Evolutionary conservation across 164 flowering plant species (phyloP).

Genomic region (Warburgia ugandensis): DNA sequence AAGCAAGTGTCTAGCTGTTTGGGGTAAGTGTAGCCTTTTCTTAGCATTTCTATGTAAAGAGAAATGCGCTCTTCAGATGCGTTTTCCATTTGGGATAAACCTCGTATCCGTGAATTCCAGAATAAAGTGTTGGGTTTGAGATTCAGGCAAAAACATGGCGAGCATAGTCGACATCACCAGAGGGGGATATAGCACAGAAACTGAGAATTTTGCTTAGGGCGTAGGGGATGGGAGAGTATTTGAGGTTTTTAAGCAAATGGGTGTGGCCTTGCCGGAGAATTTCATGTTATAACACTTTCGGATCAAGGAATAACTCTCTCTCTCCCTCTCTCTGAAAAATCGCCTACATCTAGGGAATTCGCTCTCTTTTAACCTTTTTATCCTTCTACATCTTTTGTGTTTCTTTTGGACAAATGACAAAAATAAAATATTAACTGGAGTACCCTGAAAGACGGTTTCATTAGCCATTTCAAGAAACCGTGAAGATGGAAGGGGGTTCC

Average conservation of each 20-base stretch:
- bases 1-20: conserved; percentile 42
- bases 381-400: no score
- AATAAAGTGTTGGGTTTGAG: conserved; percentile 10
- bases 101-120: conserved; percentile 30
- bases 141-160: conserved; percentile 14
- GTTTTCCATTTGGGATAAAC: conserved; percentile 19
- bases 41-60: conserved; percentile 27
- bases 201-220: conserved; percentile 15
- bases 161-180: conserved; percentile 21
- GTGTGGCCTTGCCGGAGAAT: conserved; percentile 18
- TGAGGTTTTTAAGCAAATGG: conserved; percentile 10
- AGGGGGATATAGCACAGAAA: conserved; percentile 19
- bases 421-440: no score
- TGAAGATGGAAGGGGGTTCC: no score
- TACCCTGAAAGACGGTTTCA: no score
- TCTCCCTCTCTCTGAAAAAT: no score
- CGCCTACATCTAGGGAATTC: no score
- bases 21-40: conserved; percentile 22
- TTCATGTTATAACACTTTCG: conserved; percentile 18
- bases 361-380: no score
- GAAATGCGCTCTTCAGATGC: conserved; percentile 34
- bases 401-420: no score
- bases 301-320: conserved; percentile 6
- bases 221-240: conserved; percentile 13
- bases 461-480: no score